Evolutionary conservation across 2,329 filamentous ascomycete genomes (phyloP), one percentile per base, ranked within the genome.

Genomic region (Hymenoscyphus occultus): DNA sequence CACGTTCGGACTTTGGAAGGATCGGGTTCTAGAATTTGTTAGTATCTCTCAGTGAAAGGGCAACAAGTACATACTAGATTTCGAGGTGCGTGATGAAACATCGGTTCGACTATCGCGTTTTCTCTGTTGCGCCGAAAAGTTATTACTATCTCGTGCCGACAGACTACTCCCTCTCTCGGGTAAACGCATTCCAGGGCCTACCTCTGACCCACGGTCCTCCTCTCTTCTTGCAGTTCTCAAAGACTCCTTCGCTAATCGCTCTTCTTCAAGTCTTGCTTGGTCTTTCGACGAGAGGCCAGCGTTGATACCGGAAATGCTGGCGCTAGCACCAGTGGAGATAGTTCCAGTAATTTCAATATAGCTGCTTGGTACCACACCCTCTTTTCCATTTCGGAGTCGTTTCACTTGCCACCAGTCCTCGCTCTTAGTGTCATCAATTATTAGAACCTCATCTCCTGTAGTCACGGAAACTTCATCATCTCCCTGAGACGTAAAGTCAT

Each of bases 331-430:
- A 31, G 89, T 77, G 19, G 19, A 54, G 48, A 54, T 22, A 13
- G 85, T 84, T 63, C 92, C 92, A 28, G 87, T 93, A 61, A 97
- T 82, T 77, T 99, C 94, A 71, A 99, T 89, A 74, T 98, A 99
- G 78, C 92, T 97, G 81, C 93, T 95, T 14, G 95, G 95, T 9
- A 99, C 93, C 32, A 99, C 95, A 48, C 95, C 95, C 79, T 97
- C 92, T 75, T 93, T 95, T 71, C 92, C 92, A 75, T 93, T 98
- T 80, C 93, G 96, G 68, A 97, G 75, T 42, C 93, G 87, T 66
- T 91, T 87, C 42, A 99, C 92, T 81, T 95, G 93, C 94, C 95
- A 98, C 95, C 95, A 99, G 76, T 99, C 95, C 65, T 97, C 93
- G 68, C 93, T 97, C 78, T 93, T 95, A 40, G 83, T 86, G 74